Conservation (phyloP, 129 eudicot genomes). For the Silybum marianum region DNA sequence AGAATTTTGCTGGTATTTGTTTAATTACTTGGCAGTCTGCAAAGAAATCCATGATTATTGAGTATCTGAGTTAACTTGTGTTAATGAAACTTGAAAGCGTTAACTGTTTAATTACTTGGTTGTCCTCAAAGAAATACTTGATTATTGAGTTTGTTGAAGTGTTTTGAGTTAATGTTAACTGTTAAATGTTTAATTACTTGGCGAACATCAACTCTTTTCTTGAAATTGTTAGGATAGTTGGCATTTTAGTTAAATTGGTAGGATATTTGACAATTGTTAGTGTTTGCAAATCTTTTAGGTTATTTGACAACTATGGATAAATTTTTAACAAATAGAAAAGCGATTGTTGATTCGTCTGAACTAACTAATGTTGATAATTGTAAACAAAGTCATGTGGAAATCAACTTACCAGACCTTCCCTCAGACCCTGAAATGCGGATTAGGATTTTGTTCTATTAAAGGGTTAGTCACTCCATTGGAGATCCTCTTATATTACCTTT, state of each 20-base stretch:
- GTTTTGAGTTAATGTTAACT: neutral
- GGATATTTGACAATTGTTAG: neutral
- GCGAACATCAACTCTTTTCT: neutral
- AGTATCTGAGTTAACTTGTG: neutral
- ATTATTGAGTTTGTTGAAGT: neutral
- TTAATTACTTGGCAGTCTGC: neutral
- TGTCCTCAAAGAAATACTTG: neutral
- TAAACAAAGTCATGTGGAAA: neutral
- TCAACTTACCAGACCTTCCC: no score
- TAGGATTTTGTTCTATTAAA: no score
- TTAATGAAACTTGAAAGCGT: neutral
- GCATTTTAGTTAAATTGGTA: neutral
- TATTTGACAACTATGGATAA: neutral
- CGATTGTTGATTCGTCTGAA: neutral
- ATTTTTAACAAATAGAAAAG: neutral
- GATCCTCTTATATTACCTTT: neutral
- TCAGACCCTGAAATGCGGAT: no score
- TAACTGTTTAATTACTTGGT: neutral
- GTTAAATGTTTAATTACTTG: neutral
- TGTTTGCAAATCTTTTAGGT: neutral
- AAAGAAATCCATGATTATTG: neutral
- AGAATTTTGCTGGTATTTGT: neutral
- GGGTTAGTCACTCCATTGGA: neutral
- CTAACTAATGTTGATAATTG: neutral
- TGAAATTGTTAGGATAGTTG: neutral